Percentiles rank a stretch among this genome's conserved stretches.
phyloP scores from a whole-genome alignment of 345 rosid genomes.

The Laguncularia racemosa region DNA sequence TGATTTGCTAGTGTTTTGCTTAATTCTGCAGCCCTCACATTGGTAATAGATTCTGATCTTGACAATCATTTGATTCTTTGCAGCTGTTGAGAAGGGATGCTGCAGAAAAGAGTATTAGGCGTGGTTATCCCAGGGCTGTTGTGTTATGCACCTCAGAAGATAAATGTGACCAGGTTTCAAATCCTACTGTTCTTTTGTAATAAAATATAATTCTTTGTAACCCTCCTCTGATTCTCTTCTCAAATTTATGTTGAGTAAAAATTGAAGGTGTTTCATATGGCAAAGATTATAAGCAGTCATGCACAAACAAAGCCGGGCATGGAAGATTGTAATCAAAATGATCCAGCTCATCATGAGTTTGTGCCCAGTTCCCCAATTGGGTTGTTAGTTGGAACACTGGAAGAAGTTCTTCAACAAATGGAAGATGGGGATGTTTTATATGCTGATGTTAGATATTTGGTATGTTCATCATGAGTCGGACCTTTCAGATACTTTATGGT shows the following conservation, averaged over 20 bases:
- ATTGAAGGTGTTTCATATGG: constrained; percentile 70
- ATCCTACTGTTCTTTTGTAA: no score
- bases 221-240: constrained; percentile 2
- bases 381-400: constrained; percentile 90
- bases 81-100: constrained; percentile 78
- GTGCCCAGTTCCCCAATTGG: constrained; percentile 59
- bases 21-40: no score
- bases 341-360: constrained; percentile 66
- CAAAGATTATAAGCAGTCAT: constrained; percentile 67
- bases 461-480: constrained; percentile 10
- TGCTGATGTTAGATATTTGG: constrained; percentile 69
- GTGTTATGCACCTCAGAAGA: constrained; percentile 83
- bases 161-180: constrained; percentile 76
- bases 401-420: constrained; percentile 85
- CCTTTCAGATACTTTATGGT: no score
- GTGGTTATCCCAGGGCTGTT: constrained; percentile 78
- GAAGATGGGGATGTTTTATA: constrained; percentile 76
- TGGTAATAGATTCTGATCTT: no score
- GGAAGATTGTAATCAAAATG: constrained; percentile 52
- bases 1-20: no score
- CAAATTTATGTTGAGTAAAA: constrained; percentile 8
- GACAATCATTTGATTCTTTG: not conserved
- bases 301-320: constrained; percentile 65
- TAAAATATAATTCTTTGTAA: not conserved
- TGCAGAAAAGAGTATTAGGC: constrained; percentile 51